Base-by-base conservation (phyloP, 495 filamentous ascomycete genomes). In the Tetracladium setigerum region DNA sequence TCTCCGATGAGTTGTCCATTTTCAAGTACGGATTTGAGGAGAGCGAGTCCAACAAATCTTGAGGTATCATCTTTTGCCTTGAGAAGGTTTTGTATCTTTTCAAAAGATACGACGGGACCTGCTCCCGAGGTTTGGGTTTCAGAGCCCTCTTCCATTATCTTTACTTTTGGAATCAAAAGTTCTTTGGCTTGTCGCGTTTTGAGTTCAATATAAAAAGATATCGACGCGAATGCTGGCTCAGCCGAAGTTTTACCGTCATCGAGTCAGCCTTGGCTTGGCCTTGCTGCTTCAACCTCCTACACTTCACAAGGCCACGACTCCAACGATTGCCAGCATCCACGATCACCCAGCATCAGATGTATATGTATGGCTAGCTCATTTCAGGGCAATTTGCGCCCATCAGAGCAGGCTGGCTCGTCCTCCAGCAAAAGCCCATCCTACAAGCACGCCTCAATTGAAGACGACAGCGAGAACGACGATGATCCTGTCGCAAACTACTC, bases 31-130 rank as follows among this genome's bases (percentile, higher is more conserved):
- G 77, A 71, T 46, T 76, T 81, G 32, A 84, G 60, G 34, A 84
- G 61, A 0, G 81, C 74, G n/a, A 84, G 65, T 0, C 81, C 81
- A 32, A 84, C 79, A 43, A 85, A 83, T 40, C 76, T 72, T 5
- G 74, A 74, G 0, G 79, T 84, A 51, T 84, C 81, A 54, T 81
- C 74, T 15, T 74, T 77, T 46, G 76, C 52, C 37, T 64, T 63
- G 7, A 85, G 68, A 16, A 79, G 63, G 0, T 62, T 53, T 41
- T 69, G 54, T 36, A 75, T 66, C 44, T 72, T 53, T 16, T 54
- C 49, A 32, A 56, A 54, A 14, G 47, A 43, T 24, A 43, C 46
- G 22, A 41, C 11, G n/a, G 47, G 17, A 38, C 50, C 46, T 17
- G 24, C n/a, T n/a, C n/a, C n/a, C 22, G 22, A 27, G 22, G 22